phyloP scores from a whole-genome alignment of 2,329 filamentous ascomycete genomes.

The Colletotrichum chrysophilum region DNA sequence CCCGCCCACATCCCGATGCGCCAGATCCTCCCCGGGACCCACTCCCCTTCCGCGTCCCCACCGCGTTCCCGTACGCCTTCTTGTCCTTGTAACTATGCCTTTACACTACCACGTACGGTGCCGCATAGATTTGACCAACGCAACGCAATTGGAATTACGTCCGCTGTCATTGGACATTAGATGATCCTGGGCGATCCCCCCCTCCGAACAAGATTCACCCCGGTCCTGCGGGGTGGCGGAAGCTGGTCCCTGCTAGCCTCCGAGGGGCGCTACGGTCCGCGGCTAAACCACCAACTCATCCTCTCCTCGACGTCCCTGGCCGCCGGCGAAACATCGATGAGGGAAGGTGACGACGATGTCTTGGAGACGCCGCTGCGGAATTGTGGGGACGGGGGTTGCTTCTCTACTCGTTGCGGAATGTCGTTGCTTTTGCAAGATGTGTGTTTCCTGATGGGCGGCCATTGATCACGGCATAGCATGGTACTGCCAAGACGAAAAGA shows the following conservation, averaged over 20 bases:
- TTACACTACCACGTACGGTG: background rate
- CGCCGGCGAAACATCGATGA: constrained; percentile 1
- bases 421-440: background rate
- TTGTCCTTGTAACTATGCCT: background rate
- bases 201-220: background rate
- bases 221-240: background rate
- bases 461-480: background rate
- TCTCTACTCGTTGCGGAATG: background rate
- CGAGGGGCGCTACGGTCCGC: background rate
- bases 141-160: constrained; percentile 7
- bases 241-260: background rate
- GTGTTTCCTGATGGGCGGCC: background rate
- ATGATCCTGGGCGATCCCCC: background rate
- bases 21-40: background rate
- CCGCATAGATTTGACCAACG: background rate
- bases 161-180: constrained; percentile 1
- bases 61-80: background rate
- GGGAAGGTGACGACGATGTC: constrained; percentile 13
- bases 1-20: constrained; percentile 15
- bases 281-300: background rate
- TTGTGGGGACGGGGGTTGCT: background rate
- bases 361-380: background rate
- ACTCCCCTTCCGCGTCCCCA: background rate
- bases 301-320: background rate
- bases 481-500: background rate